These are phyloP conservation scores for Gaertneriomyces semiglobifer DNA, from an alignment of 192 early-diverging fungal species.

Conservation along the genomic window DNA sequence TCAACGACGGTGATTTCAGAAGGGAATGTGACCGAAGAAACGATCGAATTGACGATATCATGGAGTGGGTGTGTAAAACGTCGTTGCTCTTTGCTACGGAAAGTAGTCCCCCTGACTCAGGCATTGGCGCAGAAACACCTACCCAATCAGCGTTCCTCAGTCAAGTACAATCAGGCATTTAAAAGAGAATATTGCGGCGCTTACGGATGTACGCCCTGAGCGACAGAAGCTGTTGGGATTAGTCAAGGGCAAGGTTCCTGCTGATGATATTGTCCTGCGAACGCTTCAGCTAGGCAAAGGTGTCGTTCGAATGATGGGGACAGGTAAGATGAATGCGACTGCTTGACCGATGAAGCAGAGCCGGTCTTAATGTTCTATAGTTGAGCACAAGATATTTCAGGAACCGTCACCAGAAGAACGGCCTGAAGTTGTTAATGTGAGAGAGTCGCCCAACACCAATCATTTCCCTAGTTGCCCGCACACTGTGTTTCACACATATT, in stretches of 20 bases:
- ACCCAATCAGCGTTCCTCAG: slow-evolving; percentile 1
- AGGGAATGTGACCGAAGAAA: too few species aligned
- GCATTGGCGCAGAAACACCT: slow-evolving; percentile 7
- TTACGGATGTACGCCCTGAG: slow-evolving; percentile 61
- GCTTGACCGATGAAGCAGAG: too few species aligned
- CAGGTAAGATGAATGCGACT: slow-evolving; percentile 14
- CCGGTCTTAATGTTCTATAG: neutral
- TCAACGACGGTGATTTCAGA: too few species aligned
- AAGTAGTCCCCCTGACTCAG: too few species aligned
- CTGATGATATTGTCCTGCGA: slow-evolving; percentile 14
- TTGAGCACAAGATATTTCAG: slow-evolving; percentile 53
- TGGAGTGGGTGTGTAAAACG: too few species aligned
- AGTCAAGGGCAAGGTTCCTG: slow-evolving; percentile 62
- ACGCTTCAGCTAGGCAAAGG: slow-evolving; percentile 3
- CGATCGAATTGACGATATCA: too few species aligned
- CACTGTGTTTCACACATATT: neutral
- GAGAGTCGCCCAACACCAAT: neutral
- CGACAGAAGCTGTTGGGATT: slow-evolving; percentile 72
- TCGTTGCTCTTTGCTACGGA: too few species aligned
- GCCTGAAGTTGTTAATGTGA: slow-evolving; percentile 51
- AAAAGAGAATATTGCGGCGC: slow-evolving; percentile 43
- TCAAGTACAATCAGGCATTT: slow-evolving; percentile 19
- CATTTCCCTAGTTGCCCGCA: too few species aligned
- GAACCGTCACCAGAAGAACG: slow-evolving; percentile 42
- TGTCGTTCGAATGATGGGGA: slow-evolving; percentile 49